phyloP scores from a whole-genome alignment of 306 rosid genomes.

The Acacia melanoxylon region DNA sequence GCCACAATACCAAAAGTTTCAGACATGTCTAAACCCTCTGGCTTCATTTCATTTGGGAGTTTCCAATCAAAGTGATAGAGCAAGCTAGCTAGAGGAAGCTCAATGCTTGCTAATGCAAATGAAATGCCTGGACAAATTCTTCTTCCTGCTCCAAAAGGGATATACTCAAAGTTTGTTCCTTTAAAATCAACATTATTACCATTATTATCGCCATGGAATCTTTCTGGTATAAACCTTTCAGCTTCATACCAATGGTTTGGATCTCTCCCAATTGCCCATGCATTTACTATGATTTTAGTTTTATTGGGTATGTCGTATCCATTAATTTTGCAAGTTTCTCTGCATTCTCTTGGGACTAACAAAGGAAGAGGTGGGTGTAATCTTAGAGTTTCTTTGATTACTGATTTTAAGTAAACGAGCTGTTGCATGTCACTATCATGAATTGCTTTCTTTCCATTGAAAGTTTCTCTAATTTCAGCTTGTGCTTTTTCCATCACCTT shows the following conservation, averaged over 20 bases:
- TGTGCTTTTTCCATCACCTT: neutral
- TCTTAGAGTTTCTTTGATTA: neutral
- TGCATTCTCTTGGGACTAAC: neutral
- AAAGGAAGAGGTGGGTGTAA: neutral
- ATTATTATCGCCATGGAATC: neutral
- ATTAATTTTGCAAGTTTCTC: neutral
- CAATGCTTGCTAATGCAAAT: neutral
- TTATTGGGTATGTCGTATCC: neutral
- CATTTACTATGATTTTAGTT: neutral
- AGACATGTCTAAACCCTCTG: slow-evolving; percentile 1
- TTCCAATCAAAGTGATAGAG: neutral
- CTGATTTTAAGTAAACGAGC: neutral
- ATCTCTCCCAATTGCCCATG: neutral
- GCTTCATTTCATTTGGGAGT: neutral
- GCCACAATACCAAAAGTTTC: neutral
- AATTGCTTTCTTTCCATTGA: neutral
- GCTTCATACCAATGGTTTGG: neutral
- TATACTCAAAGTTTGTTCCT: neutral
- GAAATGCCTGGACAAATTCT: neutral
- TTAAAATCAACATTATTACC: neutral
- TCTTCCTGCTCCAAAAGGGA: slow-evolving; percentile 4
- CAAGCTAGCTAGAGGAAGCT: neutral
- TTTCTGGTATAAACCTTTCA: neutral
- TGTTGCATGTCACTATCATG: neutral
- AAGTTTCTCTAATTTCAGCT: neutral